These are phyloP conservation scores for Dryas drummondii DNA, from an alignment of 306 rosid genomes.

Conservation along the genomic window DNA sequence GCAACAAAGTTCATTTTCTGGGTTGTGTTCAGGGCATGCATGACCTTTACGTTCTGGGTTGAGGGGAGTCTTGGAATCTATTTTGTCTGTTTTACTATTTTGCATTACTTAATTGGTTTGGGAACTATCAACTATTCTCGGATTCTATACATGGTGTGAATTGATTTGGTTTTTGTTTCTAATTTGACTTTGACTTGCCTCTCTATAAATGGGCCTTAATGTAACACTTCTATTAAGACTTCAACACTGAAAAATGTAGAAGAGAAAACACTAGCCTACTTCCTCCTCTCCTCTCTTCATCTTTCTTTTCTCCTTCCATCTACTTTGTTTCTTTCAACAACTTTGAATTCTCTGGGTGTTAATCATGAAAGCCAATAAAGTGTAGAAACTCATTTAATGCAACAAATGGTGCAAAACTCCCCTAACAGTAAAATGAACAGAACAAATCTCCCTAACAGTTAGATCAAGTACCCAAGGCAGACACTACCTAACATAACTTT, in stretches of 20 bases:
- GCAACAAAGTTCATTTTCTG: not conserved
- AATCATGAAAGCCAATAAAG: not conserved
- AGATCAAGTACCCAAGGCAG: not conserved
- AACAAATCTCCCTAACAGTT: not conserved
- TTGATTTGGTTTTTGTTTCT: conserved; percentile 1
- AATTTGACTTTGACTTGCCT: not conserved
- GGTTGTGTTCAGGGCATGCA: not conserved
- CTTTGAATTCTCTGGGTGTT: not conserved
- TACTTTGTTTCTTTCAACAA: conserved; percentile 1
- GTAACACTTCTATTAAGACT: not conserved
- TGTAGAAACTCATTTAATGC: not conserved
- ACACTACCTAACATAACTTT: not conserved
- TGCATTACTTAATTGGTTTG: not conserved
- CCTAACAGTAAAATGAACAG: not conserved
- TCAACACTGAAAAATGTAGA: not conserved
- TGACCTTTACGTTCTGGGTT: not conserved
- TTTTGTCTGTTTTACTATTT: not conserved
- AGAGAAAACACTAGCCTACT: not conserved
- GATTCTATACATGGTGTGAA: not conserved
- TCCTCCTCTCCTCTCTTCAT: not conserved
- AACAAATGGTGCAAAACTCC: not conserved
- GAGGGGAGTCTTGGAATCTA: not conserved
- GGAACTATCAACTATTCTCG: not conserved
- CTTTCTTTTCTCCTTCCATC: not conserved
- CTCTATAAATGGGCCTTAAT: not conserved